phyloP scores from a whole-genome alignment of 768 basidiomycete genomes.

The Agaricus blazei region DNA sequence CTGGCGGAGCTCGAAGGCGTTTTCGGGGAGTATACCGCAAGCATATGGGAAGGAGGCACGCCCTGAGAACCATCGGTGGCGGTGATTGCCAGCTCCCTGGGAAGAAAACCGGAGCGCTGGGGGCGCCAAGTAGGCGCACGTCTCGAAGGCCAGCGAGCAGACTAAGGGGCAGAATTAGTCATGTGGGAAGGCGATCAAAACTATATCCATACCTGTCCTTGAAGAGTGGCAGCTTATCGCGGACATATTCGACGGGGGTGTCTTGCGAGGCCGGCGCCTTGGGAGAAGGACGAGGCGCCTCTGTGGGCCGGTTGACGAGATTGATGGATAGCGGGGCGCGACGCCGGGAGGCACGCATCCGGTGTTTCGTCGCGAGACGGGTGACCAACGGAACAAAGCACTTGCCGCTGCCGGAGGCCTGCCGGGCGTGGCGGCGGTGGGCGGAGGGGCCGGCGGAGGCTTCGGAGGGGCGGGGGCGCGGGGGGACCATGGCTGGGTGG shows the following conservation, averaged over 20 bases:
- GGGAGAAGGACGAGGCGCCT: background rate
- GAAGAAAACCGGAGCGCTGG: constrained; percentile 10
- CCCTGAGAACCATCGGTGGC: constrained; percentile 16
- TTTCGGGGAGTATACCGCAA: constrained; percentile 40
- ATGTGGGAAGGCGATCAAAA: background rate
- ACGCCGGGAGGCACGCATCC: constrained; percentile 1
- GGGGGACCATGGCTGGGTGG: background rate
- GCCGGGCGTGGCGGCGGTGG: constrained; percentile 4
- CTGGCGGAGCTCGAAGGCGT: constrained; percentile 13
- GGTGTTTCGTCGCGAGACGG: constrained; percentile 6
- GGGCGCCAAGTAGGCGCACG: background rate
- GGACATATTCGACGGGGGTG: background rate
- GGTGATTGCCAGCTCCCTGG: constrained; percentile 20
- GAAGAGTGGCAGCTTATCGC: constrained; percentile 5
- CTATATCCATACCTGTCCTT: constrained; percentile 1
- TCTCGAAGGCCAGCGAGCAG: constrained; percentile 7
- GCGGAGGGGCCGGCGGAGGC: no score
- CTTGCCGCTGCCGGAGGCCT: background rate
- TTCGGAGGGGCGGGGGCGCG: background rate
- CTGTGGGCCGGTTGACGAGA: background rate
- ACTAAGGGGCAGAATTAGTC: background rate
- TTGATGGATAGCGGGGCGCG: constrained; percentile 4
- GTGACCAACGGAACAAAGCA: constrained; percentile 2
- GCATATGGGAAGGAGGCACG: constrained; percentile 44
- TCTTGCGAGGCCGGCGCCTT: background rate